Evolutionary conservation across 768 basidiomycete species (phyloP), one percentile per base, ranked within the genome.

Genomic region (Hydnomerulius pinastri): DNA sequence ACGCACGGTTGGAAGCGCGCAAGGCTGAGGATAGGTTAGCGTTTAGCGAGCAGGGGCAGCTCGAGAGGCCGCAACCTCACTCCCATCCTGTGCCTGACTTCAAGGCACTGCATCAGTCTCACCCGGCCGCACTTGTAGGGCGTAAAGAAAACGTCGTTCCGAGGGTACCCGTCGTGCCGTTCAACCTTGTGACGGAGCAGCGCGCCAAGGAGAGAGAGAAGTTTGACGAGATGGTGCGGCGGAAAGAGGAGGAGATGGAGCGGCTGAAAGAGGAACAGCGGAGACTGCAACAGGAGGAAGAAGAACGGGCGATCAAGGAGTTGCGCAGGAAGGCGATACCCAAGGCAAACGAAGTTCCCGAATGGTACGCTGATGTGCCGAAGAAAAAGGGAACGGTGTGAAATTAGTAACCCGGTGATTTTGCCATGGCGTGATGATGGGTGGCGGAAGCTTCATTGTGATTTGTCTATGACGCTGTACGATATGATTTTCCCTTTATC

Each of bases 341-440:
- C 20, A 81, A 74, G 66, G 88, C 88, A 39, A 76, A 89, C 63
- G 80, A 80, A 58, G 76, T 90, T 21, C 88, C 88, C 10, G 84
- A 82, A 55, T 90, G 88, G 88, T 90, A 90, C 59, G 82, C 78
- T 56, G 77, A 78, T 36, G 81, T 78, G 64, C 86, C 86, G 58
- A 87, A 77, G 77, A 80, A 73, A 68, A 68, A 65, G 60, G 65
- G 69, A 2, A 43, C 53, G 47, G 46, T 54, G 51, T 51, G 58
- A 61, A 10, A 38, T n/a, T 33, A 57, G 46, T 50, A 40, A 23
- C 40, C 45, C 54, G 46, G 56, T 38, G 46, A 45, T 51, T 51
- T 23, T 10, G 9, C 12, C 17, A 12, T 50, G 56, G 51, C 43
- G 11, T 59, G 60, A 62, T 63, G 45, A 18, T 29, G 39, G 23